Evolutionary conservation across 305 asterid genomes (phyloP).

Genomic region (Fraxinus platypoda): DNA sequence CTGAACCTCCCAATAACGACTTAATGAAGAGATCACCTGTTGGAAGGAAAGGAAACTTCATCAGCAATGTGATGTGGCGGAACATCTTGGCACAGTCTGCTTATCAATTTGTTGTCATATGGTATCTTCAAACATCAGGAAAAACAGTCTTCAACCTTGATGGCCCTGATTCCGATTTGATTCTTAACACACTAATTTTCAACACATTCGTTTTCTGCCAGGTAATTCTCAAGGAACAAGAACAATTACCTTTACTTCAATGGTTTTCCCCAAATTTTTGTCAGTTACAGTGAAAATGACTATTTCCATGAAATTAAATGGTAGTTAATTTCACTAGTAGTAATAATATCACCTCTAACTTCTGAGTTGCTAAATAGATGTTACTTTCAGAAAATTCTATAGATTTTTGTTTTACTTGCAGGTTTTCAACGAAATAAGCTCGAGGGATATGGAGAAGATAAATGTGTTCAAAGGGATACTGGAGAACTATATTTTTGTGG

Average conservation of each 20-base stretch:
- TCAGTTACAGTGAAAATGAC: neutral
- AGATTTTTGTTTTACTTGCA: slow-evolving; percentile 28
- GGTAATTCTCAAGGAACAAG: slow-evolving; percentile 35
- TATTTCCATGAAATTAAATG: neutral
- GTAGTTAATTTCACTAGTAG: neutral
- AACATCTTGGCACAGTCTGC: slow-evolving; percentile 81
- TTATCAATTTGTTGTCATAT: slow-evolving; percentile 77
- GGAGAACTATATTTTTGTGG: slow-evolving; percentile 76
- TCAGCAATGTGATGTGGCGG: slow-evolving; percentile 92
- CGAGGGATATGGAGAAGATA: slow-evolving; percentile 93
- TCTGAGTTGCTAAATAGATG: neutral
- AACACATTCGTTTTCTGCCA: slow-evolving; percentile 93
- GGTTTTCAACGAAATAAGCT: slow-evolving; percentile 96
- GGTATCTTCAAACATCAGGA: slow-evolving; percentile 91
- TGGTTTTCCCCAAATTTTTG: neutral
- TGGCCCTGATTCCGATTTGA: slow-evolving; percentile 65
- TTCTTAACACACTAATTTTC: slow-evolving; percentile 86
- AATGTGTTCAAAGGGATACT: slow-evolving; percentile 83
- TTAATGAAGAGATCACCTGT: slow-evolving; percentile 78
- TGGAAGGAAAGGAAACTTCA: slow-evolving; percentile 88
- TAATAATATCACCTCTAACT: neutral
- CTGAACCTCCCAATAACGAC: slow-evolving; percentile 86
- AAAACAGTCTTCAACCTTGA: slow-evolving; percentile 56
- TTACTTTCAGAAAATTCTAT: neutral
- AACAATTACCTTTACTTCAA: neutral